Evolutionary conservation across 2,329 filamentous ascomycete species (phyloP).

Genomic region (Aspergillus proliferans): DNA sequence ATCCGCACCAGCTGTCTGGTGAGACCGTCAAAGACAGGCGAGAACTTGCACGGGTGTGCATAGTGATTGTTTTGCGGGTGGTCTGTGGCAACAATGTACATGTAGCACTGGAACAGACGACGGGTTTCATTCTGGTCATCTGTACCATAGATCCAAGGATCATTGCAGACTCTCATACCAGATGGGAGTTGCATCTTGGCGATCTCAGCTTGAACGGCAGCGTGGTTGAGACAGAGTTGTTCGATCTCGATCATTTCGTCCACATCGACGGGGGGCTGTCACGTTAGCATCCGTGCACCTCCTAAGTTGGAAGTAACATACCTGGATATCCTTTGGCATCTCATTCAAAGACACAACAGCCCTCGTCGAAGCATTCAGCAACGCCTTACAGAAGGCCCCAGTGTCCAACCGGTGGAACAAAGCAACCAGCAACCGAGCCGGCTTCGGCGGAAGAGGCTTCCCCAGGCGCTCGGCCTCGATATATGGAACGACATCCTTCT

Average conservation of each 20-base stretch:
- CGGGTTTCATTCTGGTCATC: slow-evolving; percentile 34
- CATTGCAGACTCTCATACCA: slow-evolving; percentile 51
- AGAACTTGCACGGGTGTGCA: slow-evolving; percentile 31
- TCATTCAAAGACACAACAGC: slow-evolving; percentile 34
- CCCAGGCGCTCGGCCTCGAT: slow-evolving; percentile 56
- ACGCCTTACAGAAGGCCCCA: slow-evolving; percentile 37
- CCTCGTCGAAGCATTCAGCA: slow-evolving; percentile 37
- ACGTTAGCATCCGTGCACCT: slow-evolving; percentile 37
- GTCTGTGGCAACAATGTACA: slow-evolving; percentile 32
- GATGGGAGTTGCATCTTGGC: slow-evolving; percentile 54
- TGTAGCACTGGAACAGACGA: slow-evolving; percentile 36
- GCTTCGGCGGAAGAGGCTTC: slow-evolving; percentile 43
- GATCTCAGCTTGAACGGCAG: slow-evolving; percentile 52
- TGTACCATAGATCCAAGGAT: slow-evolving; percentile 65
- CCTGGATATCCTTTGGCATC: slow-evolving; percentile 43
- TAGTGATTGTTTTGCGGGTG: slow-evolving; percentile 35
- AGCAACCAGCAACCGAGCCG: slow-evolving; percentile 48
- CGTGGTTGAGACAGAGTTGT: slow-evolving; percentile 50
- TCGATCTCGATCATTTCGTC: slow-evolving; percentile 57
- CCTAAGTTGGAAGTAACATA: slow-evolving; percentile 21
- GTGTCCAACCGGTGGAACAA: slow-evolving; percentile 41
- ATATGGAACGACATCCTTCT: slow-evolving; percentile 54
- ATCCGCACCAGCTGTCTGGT: slow-evolving; percentile 62
- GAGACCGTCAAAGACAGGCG: slow-evolving; percentile 49
- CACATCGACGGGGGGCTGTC: slow-evolving; percentile 52